Evolutionary conservation across 352 stramenopile species (phyloP).

Genomic region (Thraustotheca clavata): DNA sequence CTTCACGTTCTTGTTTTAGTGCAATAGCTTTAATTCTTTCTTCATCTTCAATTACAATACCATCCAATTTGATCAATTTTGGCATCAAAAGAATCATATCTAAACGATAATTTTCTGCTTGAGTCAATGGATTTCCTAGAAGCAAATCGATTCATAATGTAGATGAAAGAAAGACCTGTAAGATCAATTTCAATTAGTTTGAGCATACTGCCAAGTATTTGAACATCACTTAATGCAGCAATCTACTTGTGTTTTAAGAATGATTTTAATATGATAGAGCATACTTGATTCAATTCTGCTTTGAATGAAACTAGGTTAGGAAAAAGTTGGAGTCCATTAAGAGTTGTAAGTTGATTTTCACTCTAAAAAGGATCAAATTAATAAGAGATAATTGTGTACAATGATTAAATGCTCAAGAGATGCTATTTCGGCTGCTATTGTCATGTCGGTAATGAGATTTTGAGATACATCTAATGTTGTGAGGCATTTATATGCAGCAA

Average conservation of each 20-base stretch:
- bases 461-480: conserved; percentile 43
- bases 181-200: conserved; percentile 10
- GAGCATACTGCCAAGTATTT: neutral
- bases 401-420: conserved; percentile 49
- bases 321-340: conserved; percentile 47
- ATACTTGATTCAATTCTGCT: conserved; percentile 55
- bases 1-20: conserved; percentile 42
- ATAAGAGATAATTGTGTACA: conserved; percentile 27
- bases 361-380: conserved; percentile 26
- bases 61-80: conserved; percentile 51
- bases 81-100: conserved; percentile 43
- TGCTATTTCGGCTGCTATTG: conserved; percentile 28
- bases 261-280: neutral
- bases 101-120: conserved; percentile 48
- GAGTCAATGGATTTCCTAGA: conserved; percentile 40
- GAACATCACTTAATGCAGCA: neutral
- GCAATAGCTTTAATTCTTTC: conserved; percentile 53
- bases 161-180: neutral
- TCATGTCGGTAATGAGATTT: conserved; percentile 46
- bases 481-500: conserved; percentile 38
- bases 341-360: conserved; percentile 53
- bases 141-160: neutral
- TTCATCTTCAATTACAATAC: conserved; percentile 40
- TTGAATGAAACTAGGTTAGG: conserved; percentile 34
- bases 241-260: neutral